Evolutionary conservation across 192 early-diverging fungal genomes (phyloP), one percentile per base, ranked within the genome.

Genomic region (Backusella morwellensis): DNA sequence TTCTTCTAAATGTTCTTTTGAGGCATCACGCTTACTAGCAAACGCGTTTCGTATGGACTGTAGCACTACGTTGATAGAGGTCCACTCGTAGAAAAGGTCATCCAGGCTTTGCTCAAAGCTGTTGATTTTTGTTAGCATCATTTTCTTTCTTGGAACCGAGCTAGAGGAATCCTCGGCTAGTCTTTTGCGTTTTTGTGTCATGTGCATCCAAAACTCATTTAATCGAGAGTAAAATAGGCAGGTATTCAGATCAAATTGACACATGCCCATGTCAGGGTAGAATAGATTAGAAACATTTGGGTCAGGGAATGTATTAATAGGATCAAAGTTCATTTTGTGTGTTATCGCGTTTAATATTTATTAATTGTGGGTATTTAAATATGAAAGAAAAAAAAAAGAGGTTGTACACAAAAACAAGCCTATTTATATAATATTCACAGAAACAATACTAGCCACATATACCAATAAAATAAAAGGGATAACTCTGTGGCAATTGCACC

Each of bases 1-100:
- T 21, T 80, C 78, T 56, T 75, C 74, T n/a, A 80, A 50, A 19
- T 79, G 71, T 72, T 75, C 66, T 23, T 76, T 74, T 23, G 42
- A 67, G 21, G 34, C 17, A 66, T 66, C 47, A 35, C 71, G 35
- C 15, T 66, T 29, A 11, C 75, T 69, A 6, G 70, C 52, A 40
- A 75, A 80, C 4, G 74, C 74, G 21, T 56, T 72, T 36, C 70
- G 47, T 26, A 80, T 50, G 19, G 78, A 80, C 6, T 75, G 35
- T 14, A 80, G 54, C 38, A 80, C 74, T 34, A 80, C 75, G 17
- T 80, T 47, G 12, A 80, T 80, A 21, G 68, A 72, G 2, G 74
- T 54, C 78, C 78, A 80, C 41, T 66, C 75, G 50, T 80, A 74
- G 23, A 71, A 74, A 8, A 80, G 35, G 34, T 75, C 63, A 36